A percentile compares a stretch with the other conserved stretches of the same genome.
These are phyloP conservation scores for Skeletonema marinoi DNA, from an alignment of 108 stramenopile genomes.

Conservation along the genomic window DNA sequence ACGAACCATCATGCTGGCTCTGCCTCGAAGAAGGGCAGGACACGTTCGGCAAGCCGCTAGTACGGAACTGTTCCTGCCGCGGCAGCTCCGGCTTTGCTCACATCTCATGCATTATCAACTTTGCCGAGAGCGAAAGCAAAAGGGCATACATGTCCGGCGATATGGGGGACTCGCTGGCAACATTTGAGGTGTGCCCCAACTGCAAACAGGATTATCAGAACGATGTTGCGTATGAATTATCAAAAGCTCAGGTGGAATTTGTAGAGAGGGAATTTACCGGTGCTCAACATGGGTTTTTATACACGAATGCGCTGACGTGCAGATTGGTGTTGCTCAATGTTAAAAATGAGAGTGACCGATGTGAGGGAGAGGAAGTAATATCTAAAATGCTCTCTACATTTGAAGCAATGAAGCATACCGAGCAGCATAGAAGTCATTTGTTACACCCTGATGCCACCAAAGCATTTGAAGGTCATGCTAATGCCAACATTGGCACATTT, in stretches of 20 bases:
- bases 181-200: neutral
- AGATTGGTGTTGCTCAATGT: neutral
- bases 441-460: neutral
- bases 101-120: neutral
- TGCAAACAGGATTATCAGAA: conserved; percentile 10
- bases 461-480: neutral
- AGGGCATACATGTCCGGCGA: neutral
- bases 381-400: neutral
- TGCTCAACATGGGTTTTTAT: neutral
- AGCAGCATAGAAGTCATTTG: neutral
- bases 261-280: neutral
- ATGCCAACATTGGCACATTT: neutral
- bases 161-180: neutral
- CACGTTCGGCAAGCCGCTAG: neutral
- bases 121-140: neutral
- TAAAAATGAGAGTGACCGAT: neutral
- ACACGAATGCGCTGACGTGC: neutral
- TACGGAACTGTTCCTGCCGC: neutral
- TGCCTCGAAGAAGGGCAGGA: neutral
- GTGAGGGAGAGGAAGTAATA: neutral
- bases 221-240: neutral
- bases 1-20: neutral
- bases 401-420: neutral
- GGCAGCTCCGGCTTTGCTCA: conserved; percentile 1
- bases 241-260: neutral